These are phyloP conservation scores for Penicillium robsamsonii DNA, from an alignment of 495 filamentous ascomycete species.

Conservation along the genomic window DNA sequence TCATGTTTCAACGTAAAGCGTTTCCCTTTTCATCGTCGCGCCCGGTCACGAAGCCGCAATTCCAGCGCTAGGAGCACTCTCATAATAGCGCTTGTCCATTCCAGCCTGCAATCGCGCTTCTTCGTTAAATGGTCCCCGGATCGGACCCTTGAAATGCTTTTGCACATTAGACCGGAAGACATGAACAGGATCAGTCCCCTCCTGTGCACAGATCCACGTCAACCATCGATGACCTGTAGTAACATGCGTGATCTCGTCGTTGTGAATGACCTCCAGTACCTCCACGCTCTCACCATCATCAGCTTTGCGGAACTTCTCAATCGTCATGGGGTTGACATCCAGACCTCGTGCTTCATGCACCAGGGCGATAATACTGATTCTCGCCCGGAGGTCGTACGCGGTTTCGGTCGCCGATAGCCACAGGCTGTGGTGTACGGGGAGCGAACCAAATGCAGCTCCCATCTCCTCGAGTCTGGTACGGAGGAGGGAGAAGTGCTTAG, in stretches of 20 bases:
- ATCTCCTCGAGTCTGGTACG: slow-evolving; percentile 50
- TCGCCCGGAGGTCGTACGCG: slow-evolving; percentile 47
- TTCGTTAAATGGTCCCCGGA: slow-evolving; percentile 51
- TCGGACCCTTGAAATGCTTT: slow-evolving; percentile 45
- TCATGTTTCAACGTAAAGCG: slow-evolving; percentile 9
- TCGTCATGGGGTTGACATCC: slow-evolving; percentile 54
- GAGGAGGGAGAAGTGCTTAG: slow-evolving; percentile 53
- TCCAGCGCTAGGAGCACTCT: slow-evolving; percentile 9
- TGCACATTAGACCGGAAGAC: slow-evolving; percentile 50
- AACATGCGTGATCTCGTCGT: slow-evolving; percentile 56
- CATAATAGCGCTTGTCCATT: slow-evolving; percentile 50
- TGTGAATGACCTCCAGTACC: slow-evolving; percentile 48
- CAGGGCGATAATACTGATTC: slow-evolving; percentile 53
- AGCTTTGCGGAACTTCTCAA: slow-evolving; percentile 51
- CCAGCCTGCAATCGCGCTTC: slow-evolving; percentile 50
- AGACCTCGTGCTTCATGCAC: slow-evolving; percentile 54
- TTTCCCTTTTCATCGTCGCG: not conserved
- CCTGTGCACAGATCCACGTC: slow-evolving; percentile 52
- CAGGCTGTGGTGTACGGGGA: slow-evolving; percentile 51
- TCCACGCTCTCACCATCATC: slow-evolving; percentile 46
- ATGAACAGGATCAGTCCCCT: slow-evolving; percentile 49
- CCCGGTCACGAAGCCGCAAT: slow-evolving; percentile 16
- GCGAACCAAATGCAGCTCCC: slow-evolving; percentile 48
- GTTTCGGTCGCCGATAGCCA: slow-evolving; percentile 50
- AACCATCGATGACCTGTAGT: slow-evolving; percentile 54